Evolutionary conservation across 345 rosid genomes (phyloP), one percentile per base, ranked within the genome.

Genomic region (Kernera saxatilis): DNA sequence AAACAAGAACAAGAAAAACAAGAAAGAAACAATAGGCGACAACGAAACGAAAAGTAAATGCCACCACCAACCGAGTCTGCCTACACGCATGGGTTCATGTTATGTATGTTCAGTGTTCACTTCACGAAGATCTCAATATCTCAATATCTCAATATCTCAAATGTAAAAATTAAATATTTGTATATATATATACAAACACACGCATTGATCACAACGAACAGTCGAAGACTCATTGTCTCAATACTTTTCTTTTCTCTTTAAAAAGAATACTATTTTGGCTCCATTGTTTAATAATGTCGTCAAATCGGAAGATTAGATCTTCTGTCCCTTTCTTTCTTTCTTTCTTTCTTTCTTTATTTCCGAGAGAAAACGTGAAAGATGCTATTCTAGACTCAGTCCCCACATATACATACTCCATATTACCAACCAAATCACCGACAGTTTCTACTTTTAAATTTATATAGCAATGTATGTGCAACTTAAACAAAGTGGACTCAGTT

Each of bases 351-450:
- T 70, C 74, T 58, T 44, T 56, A 39, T 70, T 15, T 48, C 15
- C 6, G 2, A 40, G 8, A 69, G 17, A 46, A 69, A 45, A 56
- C 37, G 65, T 69, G 55, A 32, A 45, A 69, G 56, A 69, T 69
- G 64, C 36, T 12, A 21, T 36, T 56, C 27, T 69, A 56, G 55
- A 69, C 54, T 30, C 22, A 54, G 54, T 55, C 50, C 41, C 60
- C 45, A 19, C 29, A 35, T n/a, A 13, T 36, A 22, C 15, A 46
- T 54, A 19, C 48, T 9, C 23, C 18, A 7, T 26, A 53, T 21
- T 19, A 45, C 27, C 67, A 46, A 70, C 58, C 67, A 21, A 5
- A 49, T 17, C 59, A 59, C 74, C 74, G 74, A 70, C 74, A 59
- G 36, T 70, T n/a, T n/a, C 21, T 6, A 58, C n/a, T 45, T 11